Base-by-base conservation (phyloP, 768 basidiomycete species). In the Calocybe gangraenosa region DNA sequence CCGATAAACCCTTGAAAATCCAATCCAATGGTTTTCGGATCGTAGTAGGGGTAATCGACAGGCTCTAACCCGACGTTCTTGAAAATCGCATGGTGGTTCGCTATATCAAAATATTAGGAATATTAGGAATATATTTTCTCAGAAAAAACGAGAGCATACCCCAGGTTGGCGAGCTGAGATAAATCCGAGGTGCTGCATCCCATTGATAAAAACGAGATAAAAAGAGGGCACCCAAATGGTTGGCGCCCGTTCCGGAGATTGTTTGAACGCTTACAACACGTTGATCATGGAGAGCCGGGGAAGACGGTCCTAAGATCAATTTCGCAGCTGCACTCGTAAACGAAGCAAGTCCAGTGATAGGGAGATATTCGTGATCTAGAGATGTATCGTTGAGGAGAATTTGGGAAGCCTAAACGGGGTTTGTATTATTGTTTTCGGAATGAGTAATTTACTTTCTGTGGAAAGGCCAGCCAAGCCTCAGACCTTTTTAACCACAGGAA, bases 111-210 rank as follows among this genome's bases (percentile, higher is more conserved):
- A n/a, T n/a, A n/a, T n/a, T n/a, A n/a, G n/a, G n/a, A n/a, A n/a
- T n/a, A n/a, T n/a, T 37, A n/a, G 11, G 10, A 9, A 15, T n/a
- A 30, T n/a, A n/a, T n/a, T n/a, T n/a, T n/a, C n/a, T n/a, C n/a
- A n/a, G n/a, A n/a, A n/a, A 17, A n/a, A n/a, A 8, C 19, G 17
- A 5, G 40, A 34, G 53, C 84, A 67, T 67, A 82, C 93, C 84
- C 95, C 95, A 99, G 7, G 95, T 95, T 19, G 95, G 95, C 56
- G 92, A 81, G 59, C 93, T 93, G 56, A 99, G 60, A 64, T 85
- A 92, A 50, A 96, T 67, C 51, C 74, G 77, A 56, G 87, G 84
- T 39, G 76, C 63, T n/a, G 66, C 66, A 42, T 28, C 25, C 71
- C 77, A 88, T 2, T 73, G 68, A 67, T 95, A 96, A 69, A 88